These are phyloP conservation scores for Didymella pinodella DNA, from an alignment of 2,329 filamentous ascomycete species.

Conservation along the genomic window DNA sequence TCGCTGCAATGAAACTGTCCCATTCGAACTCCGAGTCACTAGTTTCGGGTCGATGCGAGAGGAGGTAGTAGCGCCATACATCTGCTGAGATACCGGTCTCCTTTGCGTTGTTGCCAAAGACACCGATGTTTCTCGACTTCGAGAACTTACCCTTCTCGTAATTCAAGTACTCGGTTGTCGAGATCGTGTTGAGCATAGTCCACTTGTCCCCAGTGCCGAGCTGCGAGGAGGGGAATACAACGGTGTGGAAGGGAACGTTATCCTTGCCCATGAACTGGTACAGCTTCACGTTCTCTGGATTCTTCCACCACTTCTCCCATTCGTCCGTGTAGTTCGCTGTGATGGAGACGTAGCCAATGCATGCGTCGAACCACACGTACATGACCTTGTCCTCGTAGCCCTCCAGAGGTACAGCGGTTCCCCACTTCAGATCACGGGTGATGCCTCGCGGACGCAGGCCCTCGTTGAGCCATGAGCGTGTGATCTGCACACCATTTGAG, in stretches of 20 bases:
- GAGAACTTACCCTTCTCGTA: slow-evolving; percentile 75
- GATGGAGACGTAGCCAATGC: slow-evolving; percentile 94
- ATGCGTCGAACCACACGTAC: slow-evolving; percentile 93
- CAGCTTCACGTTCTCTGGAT: slow-evolving; percentile 84
- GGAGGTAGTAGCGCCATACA: slow-evolving; percentile 93
- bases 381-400: slow-evolving; percentile 80
- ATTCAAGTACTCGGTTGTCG: slow-evolving; percentile 76
- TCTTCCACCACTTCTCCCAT: slow-evolving; percentile 95
- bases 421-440: slow-evolving; percentile 92
- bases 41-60: slow-evolving; percentile 84
- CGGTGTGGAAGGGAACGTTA: slow-evolving; percentile 85
- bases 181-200: slow-evolving; percentile 89
- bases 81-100: slow-evolving; percentile 84
- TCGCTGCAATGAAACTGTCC: slow-evolving; percentile 80
- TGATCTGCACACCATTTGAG: slow-evolving; percentile 77
- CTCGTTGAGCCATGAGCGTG: slow-evolving; percentile 81
- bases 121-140: slow-evolving; percentile 87
- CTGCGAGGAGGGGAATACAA: slow-evolving; percentile 89
- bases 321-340: slow-evolving; percentile 87
- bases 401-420: slow-evolving; percentile 67
- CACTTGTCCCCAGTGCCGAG: slow-evolving; percentile 84
- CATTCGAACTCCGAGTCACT: slow-evolving; percentile 91
- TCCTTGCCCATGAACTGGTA: slow-evolving; percentile 96
- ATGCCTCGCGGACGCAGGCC: slow-evolving; percentile 88
- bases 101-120: slow-evolving; percentile 89